Evolutionary conservation across 2,329 filamentous ascomycete species (phyloP).

Genomic region (Xylariaceae sp.): DNA sequence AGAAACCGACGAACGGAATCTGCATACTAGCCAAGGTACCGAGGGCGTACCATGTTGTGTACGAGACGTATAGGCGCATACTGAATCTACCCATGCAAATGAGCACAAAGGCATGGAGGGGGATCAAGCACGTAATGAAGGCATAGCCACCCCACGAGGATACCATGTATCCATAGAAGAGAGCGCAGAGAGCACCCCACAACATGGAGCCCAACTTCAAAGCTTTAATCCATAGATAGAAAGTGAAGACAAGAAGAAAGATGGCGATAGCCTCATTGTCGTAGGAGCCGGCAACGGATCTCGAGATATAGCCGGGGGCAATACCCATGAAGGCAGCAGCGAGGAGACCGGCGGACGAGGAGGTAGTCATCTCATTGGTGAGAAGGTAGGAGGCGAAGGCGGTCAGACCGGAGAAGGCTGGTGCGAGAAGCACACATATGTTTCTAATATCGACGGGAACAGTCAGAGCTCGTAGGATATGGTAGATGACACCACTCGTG

Average conservation of each 20-base stretch:
- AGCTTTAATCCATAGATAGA: conserved; percentile 98
- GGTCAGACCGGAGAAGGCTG: conserved; percentile 91
- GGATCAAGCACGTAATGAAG: conserved; percentile 97
- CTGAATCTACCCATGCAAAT: conserved; percentile 98
- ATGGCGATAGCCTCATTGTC: conserved; percentile 99
- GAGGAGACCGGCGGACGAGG: conserved; percentile 89
- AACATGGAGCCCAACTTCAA: conserved; percentile 95
- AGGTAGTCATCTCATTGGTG: conserved; percentile 96
- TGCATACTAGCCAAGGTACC: conserved; percentile 98
- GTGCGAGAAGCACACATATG: conserved; percentile 95
- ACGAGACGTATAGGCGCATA: conserved; percentile 90
- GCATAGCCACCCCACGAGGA: conserved; percentile 99
- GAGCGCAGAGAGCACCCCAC: conserved; percentile 90
- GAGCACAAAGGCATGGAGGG: conserved; percentile 89
- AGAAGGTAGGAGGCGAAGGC: conserved; percentile 92
- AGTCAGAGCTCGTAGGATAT: conserved; percentile 83
- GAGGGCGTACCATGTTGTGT: conserved; percentile 96
- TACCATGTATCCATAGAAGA: conserved; percentile 99
- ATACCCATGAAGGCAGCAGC: conserved; percentile 98
- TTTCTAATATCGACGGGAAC: conserved; percentile 98
- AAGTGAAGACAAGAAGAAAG: conserved; percentile 97
- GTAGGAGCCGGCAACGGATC: conserved; percentile 97
- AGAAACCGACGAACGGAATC: conserved; percentile 96
- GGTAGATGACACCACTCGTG: conserved; percentile 95
- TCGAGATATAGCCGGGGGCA: conserved; percentile 93